Base-by-base conservation (phyloP, 441 rosid genomes). In the Gossypium schwendimanii region DNA sequence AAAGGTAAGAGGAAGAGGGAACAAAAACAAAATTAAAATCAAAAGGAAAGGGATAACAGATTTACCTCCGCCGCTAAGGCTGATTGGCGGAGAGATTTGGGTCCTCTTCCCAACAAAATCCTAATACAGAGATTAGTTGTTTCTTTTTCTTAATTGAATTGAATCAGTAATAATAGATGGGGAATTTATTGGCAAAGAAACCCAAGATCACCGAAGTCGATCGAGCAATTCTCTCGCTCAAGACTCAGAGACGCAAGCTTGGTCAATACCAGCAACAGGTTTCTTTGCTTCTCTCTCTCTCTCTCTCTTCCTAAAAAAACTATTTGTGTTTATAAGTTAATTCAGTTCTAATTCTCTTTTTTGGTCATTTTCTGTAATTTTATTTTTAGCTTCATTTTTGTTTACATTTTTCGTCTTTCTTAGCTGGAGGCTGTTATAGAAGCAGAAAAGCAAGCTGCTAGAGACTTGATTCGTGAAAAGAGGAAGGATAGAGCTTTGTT, bases 241-340 rank as follows among this genome's bases (percentile, higher is more conserved):
- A 94, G 83, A 92, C 97, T 73, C 96, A 92, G 73, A 81, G 97
- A 57, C 94, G 97, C 78, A 94, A 94, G 85, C 97, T 94, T 58
- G 97, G 77, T 23, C 88, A 89, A 58, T 92, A 90, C 67, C 98
- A 94, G 80, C 97, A 81, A 58, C 88, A 89, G 97, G 97, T 91
- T 11, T 14, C 7, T 59, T 6, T 10, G 6, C n/a, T 33, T 33
- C 52, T 47, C 5, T 47, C 17, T 47, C 3, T 44, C 3, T 44
- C 1, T 44, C 26, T 26, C 1, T 44, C 26, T 10, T 3, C 0
- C 1, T 14, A 14, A 4, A 0, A 11, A 11, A 6, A 33, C 6
- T 55, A 1, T 55, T 55, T 21, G n/a, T 21, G 60, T 10, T 21
- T 52, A 17, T 63, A 33, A 5, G 26, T 31, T 2, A 65, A 59